Evolutionary conservation across 495 filamentous ascomycete species (phyloP).

Genomic region (Letharia columbiana): DNA sequence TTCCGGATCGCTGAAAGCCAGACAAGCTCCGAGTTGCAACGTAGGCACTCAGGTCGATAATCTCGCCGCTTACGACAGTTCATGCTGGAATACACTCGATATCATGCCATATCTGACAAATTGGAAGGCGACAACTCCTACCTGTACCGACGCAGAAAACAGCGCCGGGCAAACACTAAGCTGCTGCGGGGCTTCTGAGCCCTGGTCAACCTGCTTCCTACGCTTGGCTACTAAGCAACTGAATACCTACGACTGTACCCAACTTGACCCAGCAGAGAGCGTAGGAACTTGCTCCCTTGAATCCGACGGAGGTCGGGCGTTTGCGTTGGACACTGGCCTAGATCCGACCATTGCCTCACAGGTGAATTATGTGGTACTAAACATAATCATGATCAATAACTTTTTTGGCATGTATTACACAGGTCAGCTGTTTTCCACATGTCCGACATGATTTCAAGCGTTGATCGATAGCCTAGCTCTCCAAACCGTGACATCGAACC

Average conservation of each 20-base stretch:
- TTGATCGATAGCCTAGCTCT: background rate
- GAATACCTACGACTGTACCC: background rate
- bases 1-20: background rate
- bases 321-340: background rate
- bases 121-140: constrained; percentile 1
- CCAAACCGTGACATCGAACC: background rate
- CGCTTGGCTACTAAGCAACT: background rate
- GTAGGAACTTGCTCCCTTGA: background rate
- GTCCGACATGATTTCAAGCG: background rate
- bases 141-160: background rate
- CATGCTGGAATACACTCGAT: background rate
- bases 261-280: background rate
- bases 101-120: background rate
- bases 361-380: background rate
- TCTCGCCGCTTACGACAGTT: background rate
- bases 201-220: constrained; percentile 2
- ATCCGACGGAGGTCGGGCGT: background rate
- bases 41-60: background rate
- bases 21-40: constrained; percentile 3
- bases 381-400: background rate
- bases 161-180: background rate
- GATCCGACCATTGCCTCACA: background rate
- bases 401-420: background rate
- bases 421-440: background rate
- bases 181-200: background rate